Base-by-base conservation (phyloP, 768 basidiomycete species). In the Sistotremastrum niveocremeum region DNA sequence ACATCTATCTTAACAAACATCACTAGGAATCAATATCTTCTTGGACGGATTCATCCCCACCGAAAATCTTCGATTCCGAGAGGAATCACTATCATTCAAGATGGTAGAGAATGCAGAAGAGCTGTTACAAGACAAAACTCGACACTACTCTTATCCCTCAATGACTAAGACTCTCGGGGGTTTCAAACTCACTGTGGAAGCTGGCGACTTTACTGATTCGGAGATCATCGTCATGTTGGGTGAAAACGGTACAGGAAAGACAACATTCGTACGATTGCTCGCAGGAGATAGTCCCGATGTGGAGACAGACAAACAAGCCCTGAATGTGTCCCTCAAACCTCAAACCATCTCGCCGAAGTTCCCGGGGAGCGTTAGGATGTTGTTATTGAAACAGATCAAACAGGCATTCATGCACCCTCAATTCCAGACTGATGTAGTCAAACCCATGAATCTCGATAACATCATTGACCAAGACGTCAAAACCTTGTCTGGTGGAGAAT, bases 161-260 rank as follows among this genome's bases (percentile, higher is more conserved):
- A 97, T 99, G 95, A 85, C 85, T 51, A 99, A 99, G 69, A 98
- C 95, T 0, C 76, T 97, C 42, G 95, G 95, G 32, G 61, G 60
- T 52, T 99, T 99, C 80, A 97, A 99, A 65, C 77, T 99, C 41
- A 88, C 89, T 42, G 87, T 99, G 45, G 77, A 94, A 55, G 67
- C 64, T 0, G 95, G 95, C 29, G 75, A 75, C 34, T 99, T 98
- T 67, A 93, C 94, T n/a, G 93, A 98, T 60, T 97, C 93, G 2
- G 95, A 99, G 62, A 99, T 99, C 62, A 89, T 99, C 56, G 95
- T 99, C 62, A 87, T 99, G 82, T 70, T 99, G 34, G 95, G 95
- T 51, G 95, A 99, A 74, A 99, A 99, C 64, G 95, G 95, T 42
- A 99, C 90, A 2, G 93, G 95, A 36, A 99, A 99, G 72, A 97